Conservation (phyloP, 2,329 filamentous ascomycete genomes). For the Akanthomyces dipterigenus region DNA sequence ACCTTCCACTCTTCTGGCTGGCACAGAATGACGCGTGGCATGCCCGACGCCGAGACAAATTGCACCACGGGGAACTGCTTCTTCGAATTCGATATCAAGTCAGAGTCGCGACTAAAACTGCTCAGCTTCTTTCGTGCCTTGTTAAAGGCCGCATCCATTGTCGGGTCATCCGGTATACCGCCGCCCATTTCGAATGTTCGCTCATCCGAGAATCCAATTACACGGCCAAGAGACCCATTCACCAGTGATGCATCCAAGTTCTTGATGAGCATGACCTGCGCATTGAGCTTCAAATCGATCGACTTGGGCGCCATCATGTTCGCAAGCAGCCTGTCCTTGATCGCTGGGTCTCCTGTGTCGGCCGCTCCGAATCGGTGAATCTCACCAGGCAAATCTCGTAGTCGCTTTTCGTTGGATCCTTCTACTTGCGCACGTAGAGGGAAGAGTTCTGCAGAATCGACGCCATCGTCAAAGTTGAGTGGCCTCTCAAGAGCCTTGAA, state of each 20-base stretch:
- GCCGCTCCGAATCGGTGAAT: constrained; percentile 61
- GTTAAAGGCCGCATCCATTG: constrained; percentile 32
- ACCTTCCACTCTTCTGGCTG: constrained; percentile 92
- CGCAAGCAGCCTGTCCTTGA: constrained; percentile 69
- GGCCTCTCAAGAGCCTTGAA: constrained; percentile 70
- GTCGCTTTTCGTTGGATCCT: constrained; percentile 68
- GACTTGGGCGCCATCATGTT: constrained; percentile 90
- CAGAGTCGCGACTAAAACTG: constrained; percentile 36
- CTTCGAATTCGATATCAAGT: constrained; percentile 36
- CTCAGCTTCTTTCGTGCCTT: constrained; percentile 53
- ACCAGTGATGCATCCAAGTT: constrained; percentile 92
- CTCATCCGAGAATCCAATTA: constrained; percentile 43
- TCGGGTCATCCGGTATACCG: constrained; percentile 39
- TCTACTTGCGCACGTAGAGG: constrained; percentile 89
- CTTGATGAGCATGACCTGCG: constrained; percentile 99
- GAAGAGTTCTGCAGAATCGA: constrained; percentile 75
- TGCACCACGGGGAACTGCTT: constrained; percentile 75
- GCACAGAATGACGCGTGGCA: constrained; percentile 58
- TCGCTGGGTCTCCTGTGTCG: constrained; percentile 66
- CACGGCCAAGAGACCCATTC: constrained; percentile 87
- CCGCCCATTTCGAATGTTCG: constrained; percentile 30
- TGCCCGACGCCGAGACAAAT: constrained; percentile 73
- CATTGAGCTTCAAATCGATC: constrained; percentile 79
- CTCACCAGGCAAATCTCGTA: constrained; percentile 65
- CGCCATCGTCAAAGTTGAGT: constrained; percentile 65